phyloP scores from a whole-genome alignment of 306 rosid genomes.

The Vachellia collinsii region DNA sequence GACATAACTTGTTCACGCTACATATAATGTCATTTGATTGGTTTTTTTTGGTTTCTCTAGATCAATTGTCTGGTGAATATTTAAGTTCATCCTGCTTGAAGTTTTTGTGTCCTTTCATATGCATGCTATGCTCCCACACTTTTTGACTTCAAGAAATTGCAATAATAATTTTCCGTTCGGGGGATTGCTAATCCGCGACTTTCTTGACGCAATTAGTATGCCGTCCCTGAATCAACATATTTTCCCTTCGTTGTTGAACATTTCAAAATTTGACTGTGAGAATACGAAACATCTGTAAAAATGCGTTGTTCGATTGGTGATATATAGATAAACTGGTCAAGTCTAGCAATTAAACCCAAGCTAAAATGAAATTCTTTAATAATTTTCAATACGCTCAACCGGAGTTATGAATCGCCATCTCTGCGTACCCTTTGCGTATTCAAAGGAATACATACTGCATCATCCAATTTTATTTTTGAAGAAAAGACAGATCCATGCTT shows the following conservation, averaged over 20 bases:
- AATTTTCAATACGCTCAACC: neutral
- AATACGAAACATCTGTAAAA: neutral
- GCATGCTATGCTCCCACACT: neutral
- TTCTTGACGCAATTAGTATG: neutral
- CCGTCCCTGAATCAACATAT: neutral
- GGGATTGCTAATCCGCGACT: neutral
- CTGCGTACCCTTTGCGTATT: neutral
- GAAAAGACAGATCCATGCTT: neutral
- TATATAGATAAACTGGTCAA: neutral
- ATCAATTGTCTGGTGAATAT: neutral
- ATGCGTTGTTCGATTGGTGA: neutral
- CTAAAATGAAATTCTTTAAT: neutral
- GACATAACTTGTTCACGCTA: neutral
- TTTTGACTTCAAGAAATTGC: neutral
- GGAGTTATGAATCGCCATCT: neutral
- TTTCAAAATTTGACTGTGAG: neutral
- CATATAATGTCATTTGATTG: no score
- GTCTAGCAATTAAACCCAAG: neutral
- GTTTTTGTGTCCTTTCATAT: neutral
- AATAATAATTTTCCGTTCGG: neutral
- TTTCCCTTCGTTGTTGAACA: neutral
- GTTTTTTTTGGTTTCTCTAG: no score
- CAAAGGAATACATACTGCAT: neutral
- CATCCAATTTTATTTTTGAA: neutral
- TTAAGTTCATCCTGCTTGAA: slow-evolving; percentile 28